Evolutionary conservation across 805 yeast species (phyloP).

Genomic region (Yarrowia keelungensis): DNA sequence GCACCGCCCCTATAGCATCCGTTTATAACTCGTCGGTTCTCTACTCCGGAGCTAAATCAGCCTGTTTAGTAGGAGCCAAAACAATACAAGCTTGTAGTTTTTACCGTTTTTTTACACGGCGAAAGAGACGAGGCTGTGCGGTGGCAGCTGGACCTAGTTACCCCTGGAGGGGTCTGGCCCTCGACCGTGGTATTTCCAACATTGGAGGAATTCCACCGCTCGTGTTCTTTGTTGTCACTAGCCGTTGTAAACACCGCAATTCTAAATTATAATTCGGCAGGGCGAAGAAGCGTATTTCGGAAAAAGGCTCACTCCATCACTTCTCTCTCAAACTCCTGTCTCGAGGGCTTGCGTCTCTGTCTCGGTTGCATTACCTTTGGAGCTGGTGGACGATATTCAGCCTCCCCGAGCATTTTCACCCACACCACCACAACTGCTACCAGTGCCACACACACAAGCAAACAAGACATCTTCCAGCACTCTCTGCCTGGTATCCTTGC

Average conservation of each 20-base stretch:
- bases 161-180: neutral
- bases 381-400: too few relatives aligned
- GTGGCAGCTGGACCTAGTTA: conserved; percentile 11
- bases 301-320: conserved; percentile 23
- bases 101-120: conserved; percentile 9
- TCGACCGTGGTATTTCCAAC: too few relatives aligned
- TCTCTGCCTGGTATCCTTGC: conserved; percentile 18
- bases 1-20: too few relatives aligned
- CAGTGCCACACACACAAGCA: neutral
- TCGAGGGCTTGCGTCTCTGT: conserved; percentile 18
- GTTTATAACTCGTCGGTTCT: too few relatives aligned
- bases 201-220: too few relatives aligned
- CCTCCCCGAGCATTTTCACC: neutral
- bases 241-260: conserved; percentile 38
- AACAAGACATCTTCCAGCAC: neutral
- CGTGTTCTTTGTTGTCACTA: neutral
- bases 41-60: neutral
- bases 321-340: conserved; percentile 2
- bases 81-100: conserved; percentile 9
- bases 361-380: neutral
- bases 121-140: conserved; percentile 34
- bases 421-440: neutral
- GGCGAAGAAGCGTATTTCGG: conserved; percentile 30
- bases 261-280: conserved; percentile 32
- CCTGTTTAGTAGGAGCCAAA: conserved; percentile 16